phyloP scores from a whole-genome alignment of 768 basidiomycete species.

The Lanmaoa pseudosensibilis region DNA sequence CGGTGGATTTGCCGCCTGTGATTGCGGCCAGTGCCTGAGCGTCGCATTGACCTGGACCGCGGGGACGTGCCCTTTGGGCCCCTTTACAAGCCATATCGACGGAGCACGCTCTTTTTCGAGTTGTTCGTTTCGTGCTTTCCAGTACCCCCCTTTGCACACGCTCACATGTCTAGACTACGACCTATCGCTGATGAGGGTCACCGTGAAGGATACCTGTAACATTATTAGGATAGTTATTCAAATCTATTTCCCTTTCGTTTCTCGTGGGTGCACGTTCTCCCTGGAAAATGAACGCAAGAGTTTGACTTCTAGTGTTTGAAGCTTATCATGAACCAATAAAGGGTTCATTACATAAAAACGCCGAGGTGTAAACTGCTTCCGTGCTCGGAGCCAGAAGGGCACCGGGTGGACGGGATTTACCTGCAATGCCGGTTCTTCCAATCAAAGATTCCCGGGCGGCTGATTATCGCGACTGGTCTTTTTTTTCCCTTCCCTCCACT shows the following conservation, averaged over 20 bases:
- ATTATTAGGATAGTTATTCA: conserved; percentile 32
- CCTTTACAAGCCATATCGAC: conserved; percentile 4
- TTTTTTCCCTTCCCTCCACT: not conserved
- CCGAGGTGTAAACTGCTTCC: not conserved
- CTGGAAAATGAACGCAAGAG: not conserved
- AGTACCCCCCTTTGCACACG: not conserved
- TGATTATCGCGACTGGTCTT: conserved; percentile 10
- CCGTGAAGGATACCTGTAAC: conserved; percentile 36
- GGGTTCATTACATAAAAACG: no score
- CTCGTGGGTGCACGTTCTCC: not conserved
- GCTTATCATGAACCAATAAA: not conserved
- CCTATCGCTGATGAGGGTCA: not conserved
- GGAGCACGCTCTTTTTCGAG: not conserved
- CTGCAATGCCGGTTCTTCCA: not conserved
- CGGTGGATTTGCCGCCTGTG: conserved; percentile 34
- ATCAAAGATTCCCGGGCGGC: not conserved
- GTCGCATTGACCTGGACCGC: not conserved
- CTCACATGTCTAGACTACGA: conserved; percentile 18
- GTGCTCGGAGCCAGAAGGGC: not conserved
- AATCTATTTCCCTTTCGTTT: not conserved
- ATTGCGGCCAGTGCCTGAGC: conserved; percentile 36
- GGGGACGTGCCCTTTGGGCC: not conserved
- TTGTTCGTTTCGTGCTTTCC: not conserved
- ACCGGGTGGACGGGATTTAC: not conserved
- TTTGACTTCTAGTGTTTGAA: not conserved